Evolutionary conservation across 805 yeast genomes (phyloP).

Genomic region (Candida sithepensis): DNA sequence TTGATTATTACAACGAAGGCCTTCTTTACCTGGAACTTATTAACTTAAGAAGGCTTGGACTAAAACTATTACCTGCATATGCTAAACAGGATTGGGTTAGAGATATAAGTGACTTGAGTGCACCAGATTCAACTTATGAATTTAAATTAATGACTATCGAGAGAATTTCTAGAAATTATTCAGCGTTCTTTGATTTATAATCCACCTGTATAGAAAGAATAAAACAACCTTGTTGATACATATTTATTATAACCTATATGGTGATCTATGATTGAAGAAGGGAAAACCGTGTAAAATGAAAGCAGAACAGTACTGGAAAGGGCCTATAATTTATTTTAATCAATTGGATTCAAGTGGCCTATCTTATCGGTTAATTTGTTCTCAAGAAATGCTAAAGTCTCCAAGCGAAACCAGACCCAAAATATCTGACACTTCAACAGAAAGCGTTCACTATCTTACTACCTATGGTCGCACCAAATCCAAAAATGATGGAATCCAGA

Average conservation of each 20-base stretch:
- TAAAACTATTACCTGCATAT: slow-evolving; percentile 44
- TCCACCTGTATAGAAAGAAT: neutral
- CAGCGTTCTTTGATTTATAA: slow-evolving; percentile 15
- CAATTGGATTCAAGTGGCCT: no score
- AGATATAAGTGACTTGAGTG: slow-evolving; percentile 60
- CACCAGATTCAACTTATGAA: slow-evolving; percentile 32
- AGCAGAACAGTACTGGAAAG: no score
- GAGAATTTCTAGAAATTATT: slow-evolving; percentile 63
- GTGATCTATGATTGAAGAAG: no score
- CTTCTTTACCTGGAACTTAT: slow-evolving; percentile 63
- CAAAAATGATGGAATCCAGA: slow-evolving; percentile 78
- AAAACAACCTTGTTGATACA: neutral
- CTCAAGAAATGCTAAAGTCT: no score
- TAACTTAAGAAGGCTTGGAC: slow-evolving; percentile 50
- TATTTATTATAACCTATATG: neutral
- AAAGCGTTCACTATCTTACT: slow-evolving; percentile 73
- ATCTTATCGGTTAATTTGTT: no score
- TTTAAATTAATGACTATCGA: slow-evolving; percentile 45
- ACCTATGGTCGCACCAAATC: slow-evolving; percentile 95
- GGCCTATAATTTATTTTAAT: no score
- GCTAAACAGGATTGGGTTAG: slow-evolving; percentile 53
- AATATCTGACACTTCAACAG: slow-evolving; percentile 16
- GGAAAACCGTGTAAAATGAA: no score
- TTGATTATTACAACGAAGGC: slow-evolving; percentile 47
- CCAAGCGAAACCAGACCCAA: neutral